A percentile compares a stretch with the other conserved stretches of the same genome.
phyloP scores from a whole-genome alignment of 148 eudicot species.

The Nepenthes gracilis region DNA sequence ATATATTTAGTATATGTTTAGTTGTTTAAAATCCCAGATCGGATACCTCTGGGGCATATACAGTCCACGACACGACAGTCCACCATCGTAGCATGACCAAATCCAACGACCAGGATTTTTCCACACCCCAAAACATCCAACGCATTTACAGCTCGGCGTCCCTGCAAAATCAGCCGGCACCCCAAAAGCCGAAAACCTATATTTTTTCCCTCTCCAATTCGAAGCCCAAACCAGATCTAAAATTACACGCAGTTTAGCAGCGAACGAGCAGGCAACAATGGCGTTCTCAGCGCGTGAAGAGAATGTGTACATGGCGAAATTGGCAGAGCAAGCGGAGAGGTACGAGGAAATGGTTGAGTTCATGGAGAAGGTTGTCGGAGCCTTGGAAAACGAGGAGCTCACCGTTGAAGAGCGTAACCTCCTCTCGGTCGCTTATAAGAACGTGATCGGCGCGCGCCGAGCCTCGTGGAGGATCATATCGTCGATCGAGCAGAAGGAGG shows the following conservation, averaged over 20 bases:
- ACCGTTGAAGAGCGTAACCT: slow-evolving; percentile 13
- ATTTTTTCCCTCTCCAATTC: too few relatives aligned
- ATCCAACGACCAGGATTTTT: too few relatives aligned
- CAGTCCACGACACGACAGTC: not conserved
- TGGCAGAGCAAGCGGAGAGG: slow-evolving; percentile 16
- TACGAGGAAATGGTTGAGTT: slow-evolving; percentile 16
- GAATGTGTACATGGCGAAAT: slow-evolving; percentile 12
- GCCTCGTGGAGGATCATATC: slow-evolving; percentile 28
- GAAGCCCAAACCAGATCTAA: too few relatives aligned
- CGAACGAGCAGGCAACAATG: not conserved
- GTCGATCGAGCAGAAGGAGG: slow-evolving; percentile 30
- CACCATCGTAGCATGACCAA: not conserved
- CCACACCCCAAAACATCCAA: too few relatives aligned
- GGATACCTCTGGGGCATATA: too few relatives aligned
- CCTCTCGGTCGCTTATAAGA: slow-evolving; percentile 11
- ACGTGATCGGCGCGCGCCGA: slow-evolving; percentile 20
- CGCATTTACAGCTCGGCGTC: too few relatives aligned
- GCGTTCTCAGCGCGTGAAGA: slow-evolving; percentile 4
- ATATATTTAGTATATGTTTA: too few relatives aligned
- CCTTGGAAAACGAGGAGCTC: slow-evolving; percentile 5
- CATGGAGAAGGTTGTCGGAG: slow-evolving; percentile 13
- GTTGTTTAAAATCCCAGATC: too few relatives aligned
- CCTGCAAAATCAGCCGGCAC: too few relatives aligned
- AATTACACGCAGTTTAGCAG: not conserved
- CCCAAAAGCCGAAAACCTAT: too few relatives aligned